These are phyloP conservation scores for Halenospora varia DNA, from an alignment of 495 filamentous ascomycete species.

Conservation along the genomic window DNA sequence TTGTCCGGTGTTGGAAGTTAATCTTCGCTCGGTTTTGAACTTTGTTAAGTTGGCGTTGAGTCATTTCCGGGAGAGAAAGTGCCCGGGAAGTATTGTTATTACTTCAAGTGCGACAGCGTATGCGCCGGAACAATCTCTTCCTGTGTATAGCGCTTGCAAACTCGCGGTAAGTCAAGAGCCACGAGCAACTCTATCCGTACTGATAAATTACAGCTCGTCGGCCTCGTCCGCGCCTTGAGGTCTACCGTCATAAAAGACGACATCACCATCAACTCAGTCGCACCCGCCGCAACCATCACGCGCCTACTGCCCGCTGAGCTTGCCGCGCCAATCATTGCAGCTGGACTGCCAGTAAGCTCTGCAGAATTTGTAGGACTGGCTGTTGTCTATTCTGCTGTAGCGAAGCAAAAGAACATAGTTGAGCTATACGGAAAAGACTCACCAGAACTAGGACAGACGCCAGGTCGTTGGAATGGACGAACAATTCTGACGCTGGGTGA, in stretches of 20 bases:
- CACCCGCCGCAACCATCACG: conserved; percentile 26
- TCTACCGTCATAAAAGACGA: not conserved
- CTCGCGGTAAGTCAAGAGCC: conserved; percentile 25
- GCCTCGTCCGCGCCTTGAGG: conserved; percentile 27
- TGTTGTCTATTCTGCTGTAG: conserved; percentile 30
- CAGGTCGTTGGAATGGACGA: conserved; percentile 30
- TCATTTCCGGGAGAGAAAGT: not conserved
- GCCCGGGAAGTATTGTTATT: conserved; percentile 30
- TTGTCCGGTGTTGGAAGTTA: conserved; percentile 25
- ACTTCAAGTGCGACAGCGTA: conserved; percentile 31
- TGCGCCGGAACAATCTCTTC: conserved; percentile 25
- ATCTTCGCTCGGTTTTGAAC: conserved; percentile 24
- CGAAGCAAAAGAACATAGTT: conserved; percentile 7
- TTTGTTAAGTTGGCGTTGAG: conserved; percentile 22
- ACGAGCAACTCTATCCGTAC: too few relatives aligned
- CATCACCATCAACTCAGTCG: not conserved
- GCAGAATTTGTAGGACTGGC: conserved; percentile 27
- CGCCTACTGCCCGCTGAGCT: conserved; percentile 22
- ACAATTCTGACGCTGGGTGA: conserved; percentile 31
- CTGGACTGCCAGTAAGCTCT: conserved; percentile 25
- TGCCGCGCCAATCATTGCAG: conserved; percentile 7
- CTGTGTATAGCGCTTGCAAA: conserved; percentile 28
- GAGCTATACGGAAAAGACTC: not conserved
- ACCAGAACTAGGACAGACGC: conserved; percentile 2
- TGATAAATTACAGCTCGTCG: conserved; percentile 24